Conservation (phyloP, 2,329 filamentous ascomycete genomes). For the Calonectria fujianensis region DNA sequence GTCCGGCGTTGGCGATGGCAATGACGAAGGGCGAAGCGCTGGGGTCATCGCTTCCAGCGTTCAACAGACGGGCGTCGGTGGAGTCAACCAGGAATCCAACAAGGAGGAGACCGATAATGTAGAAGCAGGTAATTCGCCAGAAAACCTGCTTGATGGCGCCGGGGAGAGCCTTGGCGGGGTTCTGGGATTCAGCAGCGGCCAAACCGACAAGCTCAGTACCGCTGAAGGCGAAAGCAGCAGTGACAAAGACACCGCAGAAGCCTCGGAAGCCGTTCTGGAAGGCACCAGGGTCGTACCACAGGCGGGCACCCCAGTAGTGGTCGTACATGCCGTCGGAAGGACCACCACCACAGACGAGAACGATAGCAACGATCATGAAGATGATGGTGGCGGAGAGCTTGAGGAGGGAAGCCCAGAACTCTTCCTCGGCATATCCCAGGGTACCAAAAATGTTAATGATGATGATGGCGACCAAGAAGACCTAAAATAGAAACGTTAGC, state of each 20-base stretch:
- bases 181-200: conserved; percentile 81
- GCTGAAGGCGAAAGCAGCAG: conserved; percentile 83
- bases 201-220: conserved; percentile 86
- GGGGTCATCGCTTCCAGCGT: conserved; percentile 63
- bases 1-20: conserved; percentile 71
- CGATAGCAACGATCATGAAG: conserved; percentile 78
- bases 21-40: conserved; percentile 74
- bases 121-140: conserved; percentile 75
- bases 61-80: conserved; percentile 68
- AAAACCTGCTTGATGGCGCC: conserved; percentile 88
- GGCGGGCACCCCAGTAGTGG: conserved; percentile 70
- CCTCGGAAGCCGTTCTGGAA: conserved; percentile 86
- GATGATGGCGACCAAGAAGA: conserved; percentile 72
- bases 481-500: conserved; percentile 33
- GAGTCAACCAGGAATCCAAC: conserved; percentile 70
- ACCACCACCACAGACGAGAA: conserved; percentile 76
- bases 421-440: conserved; percentile 74
- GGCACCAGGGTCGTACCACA: conserved; percentile 70
- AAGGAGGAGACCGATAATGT: conserved; percentile 71
- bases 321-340: conserved; percentile 67
- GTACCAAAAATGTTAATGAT: conserved; percentile 75
- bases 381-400: conserved; percentile 76
- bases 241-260: conserved; percentile 77
- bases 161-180: conserved; percentile 84
- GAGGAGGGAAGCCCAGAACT: conserved; percentile 75